A percentile compares a stretch with the other conserved stretches of the same genome.
phyloP scores from a whole-genome alignment of 1,284 basidiomycete genomes.

The Fistulina hepatica region DNA sequence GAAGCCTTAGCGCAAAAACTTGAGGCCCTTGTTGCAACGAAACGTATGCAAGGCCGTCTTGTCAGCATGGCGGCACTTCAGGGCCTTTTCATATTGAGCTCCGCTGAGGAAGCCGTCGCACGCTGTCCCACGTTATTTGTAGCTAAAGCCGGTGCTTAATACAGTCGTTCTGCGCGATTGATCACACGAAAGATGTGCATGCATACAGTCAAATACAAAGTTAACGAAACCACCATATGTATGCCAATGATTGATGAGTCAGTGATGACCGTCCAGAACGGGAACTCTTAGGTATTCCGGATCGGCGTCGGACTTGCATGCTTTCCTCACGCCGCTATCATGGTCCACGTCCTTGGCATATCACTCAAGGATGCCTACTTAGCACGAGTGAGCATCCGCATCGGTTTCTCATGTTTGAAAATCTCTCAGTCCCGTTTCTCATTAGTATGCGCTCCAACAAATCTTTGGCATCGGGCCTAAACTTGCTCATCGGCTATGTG shows the following conservation, averaged over 20 bases:
- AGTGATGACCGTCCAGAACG: too few species aligned
- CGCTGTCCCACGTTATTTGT: too few species aligned
- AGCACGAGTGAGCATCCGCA: slow-evolving; percentile 41
- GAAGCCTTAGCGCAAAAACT: slow-evolving; percentile 39
- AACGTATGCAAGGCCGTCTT: slow-evolving; percentile 40
- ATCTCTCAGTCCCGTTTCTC: slow-evolving; percentile 6
- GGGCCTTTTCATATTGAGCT: slow-evolving; percentile 80
- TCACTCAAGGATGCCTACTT: slow-evolving; percentile 59
- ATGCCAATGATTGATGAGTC: too few species aligned
- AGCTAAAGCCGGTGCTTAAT: too few species aligned
- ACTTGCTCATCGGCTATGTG: slow-evolving; percentile 72
- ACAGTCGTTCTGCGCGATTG: too few species aligned
- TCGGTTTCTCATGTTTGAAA: slow-evolving; percentile 4
- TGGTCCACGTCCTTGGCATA: slow-evolving; percentile 73
- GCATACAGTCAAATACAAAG: too few species aligned
- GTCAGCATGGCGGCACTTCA: slow-evolving; percentile 93
- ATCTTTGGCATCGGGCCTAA: slow-evolving; percentile 78
- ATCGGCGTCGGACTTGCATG: slow-evolving; percentile 4
- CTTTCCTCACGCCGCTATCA: slow-evolving; percentile 18
- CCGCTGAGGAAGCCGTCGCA: slow-evolving; percentile 49
- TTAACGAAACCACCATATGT: too few species aligned
- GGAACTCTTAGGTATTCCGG: too few species aligned
- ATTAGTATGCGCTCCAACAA: slow-evolving; percentile 72
- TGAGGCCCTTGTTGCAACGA: slow-evolving; percentile 40
- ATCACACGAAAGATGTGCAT: too few species aligned